phyloP scores from a whole-genome alignment of 1,284 basidiomycete genomes.

The Malassezia psittaci region DNA sequence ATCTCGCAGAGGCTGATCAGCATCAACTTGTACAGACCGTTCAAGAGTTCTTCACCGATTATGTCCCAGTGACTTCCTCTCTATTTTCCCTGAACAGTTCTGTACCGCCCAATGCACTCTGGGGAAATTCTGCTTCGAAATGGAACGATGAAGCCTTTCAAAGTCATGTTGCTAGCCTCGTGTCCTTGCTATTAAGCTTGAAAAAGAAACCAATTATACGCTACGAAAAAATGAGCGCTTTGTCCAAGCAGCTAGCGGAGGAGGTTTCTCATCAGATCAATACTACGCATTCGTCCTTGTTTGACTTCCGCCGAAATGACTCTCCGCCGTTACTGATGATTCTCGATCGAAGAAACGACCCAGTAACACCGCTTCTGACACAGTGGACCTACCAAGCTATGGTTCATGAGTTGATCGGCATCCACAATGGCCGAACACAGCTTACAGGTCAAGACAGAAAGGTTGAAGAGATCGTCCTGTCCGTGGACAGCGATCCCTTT shows the following conservation, averaged over 20 bases:
- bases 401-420: constrained; percentile 92
- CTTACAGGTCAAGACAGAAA: constrained; percentile 7
- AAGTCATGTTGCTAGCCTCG: constrained; percentile 69
- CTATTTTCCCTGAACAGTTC: constrained; percentile 67
- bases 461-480: constrained; percentile 79
- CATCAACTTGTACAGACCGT: constrained; percentile 94
- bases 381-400: constrained; percentile 99
- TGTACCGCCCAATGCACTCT: constrained; percentile 53
- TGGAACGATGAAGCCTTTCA: constrained; percentile 65
- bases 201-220: constrained; percentile 91
- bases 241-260: constrained; percentile 77
- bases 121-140: constrained; percentile 57
- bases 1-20: constrained; percentile 85
- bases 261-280: constrained; percentile 56
- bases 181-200: constrained; percentile 76
- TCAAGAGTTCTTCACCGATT: constrained; percentile 41
- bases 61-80: constrained; percentile 56
- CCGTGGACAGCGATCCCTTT: constrained; percentile 83
- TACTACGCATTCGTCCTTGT: constrained; percentile 45
- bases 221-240: constrained; percentile 82
- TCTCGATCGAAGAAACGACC: constrained; percentile 83
- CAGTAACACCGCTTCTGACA: constrained; percentile 89
- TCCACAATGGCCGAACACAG: constrained; percentile 70
- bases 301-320: constrained; percentile 54
- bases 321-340: constrained; percentile 54